These are phyloP conservation scores for Colletotrichum lindemuthianum DNA, from an alignment of 2,329 filamentous ascomycete genomes.

Conservation along the genomic window DNA sequence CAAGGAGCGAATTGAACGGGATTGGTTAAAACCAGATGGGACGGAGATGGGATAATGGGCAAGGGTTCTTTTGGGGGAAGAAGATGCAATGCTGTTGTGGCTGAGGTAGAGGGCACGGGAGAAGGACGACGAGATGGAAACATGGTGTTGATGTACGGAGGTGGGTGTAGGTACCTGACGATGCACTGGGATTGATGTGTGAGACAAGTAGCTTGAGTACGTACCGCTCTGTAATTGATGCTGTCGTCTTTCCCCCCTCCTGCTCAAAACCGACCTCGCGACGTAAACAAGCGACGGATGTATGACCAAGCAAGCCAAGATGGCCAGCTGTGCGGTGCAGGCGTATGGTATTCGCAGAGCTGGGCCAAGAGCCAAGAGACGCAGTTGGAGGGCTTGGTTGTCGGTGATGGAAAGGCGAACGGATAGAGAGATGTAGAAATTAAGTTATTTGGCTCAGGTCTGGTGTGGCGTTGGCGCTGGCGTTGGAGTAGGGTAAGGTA, in stretches of 20 bases:
- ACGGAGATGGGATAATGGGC: constrained; percentile 17
- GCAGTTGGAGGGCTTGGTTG: no score
- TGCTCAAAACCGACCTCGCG: no score
- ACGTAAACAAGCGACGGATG: no score
- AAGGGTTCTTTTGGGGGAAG: not conserved
- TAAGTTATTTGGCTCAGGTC: not conserved
- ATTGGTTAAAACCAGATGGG: constrained; percentile 4
- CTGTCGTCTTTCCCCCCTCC: not conserved
- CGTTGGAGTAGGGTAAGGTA: not conserved
- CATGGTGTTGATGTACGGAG: no score
- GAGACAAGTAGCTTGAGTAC: constrained; percentile 26
- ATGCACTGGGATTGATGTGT: constrained; percentile 9
- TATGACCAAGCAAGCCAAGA: not conserved
- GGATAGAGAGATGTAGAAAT: constrained; percentile 15
- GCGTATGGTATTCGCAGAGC: not conserved
- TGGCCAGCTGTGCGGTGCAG: constrained; percentile 15
- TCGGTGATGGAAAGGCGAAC: no score
- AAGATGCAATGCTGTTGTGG: constrained; percentile 1
- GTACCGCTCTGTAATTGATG: constrained; percentile 6
- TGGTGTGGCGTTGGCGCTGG: constrained; percentile 1
- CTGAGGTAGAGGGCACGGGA: not conserved
- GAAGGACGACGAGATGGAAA: not conserved
- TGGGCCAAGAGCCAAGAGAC: not conserved
- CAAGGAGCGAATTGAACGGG: no score
- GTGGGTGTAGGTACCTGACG: constrained; percentile 27